Evolutionary conservation across 2,329 filamentous ascomycete genomes (phyloP), one percentile per base, ranked within the genome.

Genomic region (Chaetomiaceae sp.): DNA sequence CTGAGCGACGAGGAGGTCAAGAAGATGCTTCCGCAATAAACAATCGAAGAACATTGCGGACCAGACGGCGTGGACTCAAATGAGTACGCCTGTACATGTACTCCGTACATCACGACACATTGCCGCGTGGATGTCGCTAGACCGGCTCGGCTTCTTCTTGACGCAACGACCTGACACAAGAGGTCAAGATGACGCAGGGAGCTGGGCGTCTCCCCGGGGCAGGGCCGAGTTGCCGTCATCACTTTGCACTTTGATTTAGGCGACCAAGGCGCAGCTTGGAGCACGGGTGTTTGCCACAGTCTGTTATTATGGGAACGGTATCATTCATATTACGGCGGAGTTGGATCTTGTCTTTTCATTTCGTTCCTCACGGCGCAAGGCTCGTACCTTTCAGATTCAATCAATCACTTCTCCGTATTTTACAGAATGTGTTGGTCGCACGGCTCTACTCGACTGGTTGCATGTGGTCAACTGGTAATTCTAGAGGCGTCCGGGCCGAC

Each of bases 1-100:
- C 71, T 91, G 47, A 88, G 77, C 57, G 86, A 91, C 53, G 86
- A 90, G 64, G 86, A 91, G 68, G 74, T 79, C 46, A 79, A 78
- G 57, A 71, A 74, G 54, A 80, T 87, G 70, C 71, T 86, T 38
- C 84, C 84, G 6, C 75, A 81, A 68, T 83, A 66, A 68, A 49
- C 40, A 10, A 34, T 36, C 27, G 14, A 20, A 2, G 26, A 33
- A 29, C 33, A 7, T 7, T 15, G 3, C 30, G 19, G 17, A 32
- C 33, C 12, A 15, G 15, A 20, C 22, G 6, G 22, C 22, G 5
- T 24, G 22, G 6, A n/a, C n/a, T n/a, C n/a, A n/a, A n/a, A n/a
- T n/a, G n/a, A n/a, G n/a, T n/a, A n/a, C n/a, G n/a, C n/a, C n/a
- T n/a, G n/a, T n/a, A n/a, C n/a, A n/a, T n/a, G n/a, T n/a, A n/a